A percentile compares a stretch with the other conserved stretches of the same genome.
Conservation (phyloP, 139 green algal species). For the Coelastrella sp. region DNA sequence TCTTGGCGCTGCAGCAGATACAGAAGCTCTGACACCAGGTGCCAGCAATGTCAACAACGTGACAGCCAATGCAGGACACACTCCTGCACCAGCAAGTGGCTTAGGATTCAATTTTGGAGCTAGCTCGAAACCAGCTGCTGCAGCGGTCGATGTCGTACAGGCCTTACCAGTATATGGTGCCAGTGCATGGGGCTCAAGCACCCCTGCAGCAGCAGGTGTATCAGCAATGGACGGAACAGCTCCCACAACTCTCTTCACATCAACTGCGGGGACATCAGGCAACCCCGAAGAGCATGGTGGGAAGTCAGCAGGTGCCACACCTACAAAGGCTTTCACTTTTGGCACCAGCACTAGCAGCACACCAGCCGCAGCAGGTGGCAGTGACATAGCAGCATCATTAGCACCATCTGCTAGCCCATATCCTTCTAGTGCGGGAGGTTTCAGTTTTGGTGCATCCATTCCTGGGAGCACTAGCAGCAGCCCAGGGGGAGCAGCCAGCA, state of each 20-base stretch:
- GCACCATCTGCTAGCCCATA: not conserved
- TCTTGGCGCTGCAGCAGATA: not conserved
- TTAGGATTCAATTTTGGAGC: conserved; percentile 32
- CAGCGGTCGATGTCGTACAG: not conserved
- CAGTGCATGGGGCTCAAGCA: not conserved
- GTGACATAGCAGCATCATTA: conserved; percentile 21
- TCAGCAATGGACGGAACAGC: not conserved
- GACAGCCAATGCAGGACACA: conserved; percentile 30
- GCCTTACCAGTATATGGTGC: not conserved
- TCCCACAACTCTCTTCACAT: not conserved
- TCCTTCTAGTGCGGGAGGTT: not conserved
- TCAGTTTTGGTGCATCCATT: conserved; percentile 22
- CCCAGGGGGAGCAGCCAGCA: conserved; percentile 4
- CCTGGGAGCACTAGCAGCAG: not conserved
- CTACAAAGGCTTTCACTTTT: not conserved
- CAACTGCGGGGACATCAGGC: not conserved
- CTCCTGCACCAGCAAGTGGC: conserved; percentile 24
- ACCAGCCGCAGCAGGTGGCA: not conserved
- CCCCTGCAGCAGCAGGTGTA: not conserved
- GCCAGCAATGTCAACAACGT: not conserved
- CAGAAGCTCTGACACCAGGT: conserved; percentile 17
- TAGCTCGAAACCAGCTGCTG: not conserved
- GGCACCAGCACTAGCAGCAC: conserved; percentile 24
- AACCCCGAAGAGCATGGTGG: not conserved
- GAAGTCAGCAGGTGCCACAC: not conserved